Evolutionary conservation across 2,329 filamentous ascomycete genomes (phyloP).

Genomic region (Talaromyces amestolkiae): DNA sequence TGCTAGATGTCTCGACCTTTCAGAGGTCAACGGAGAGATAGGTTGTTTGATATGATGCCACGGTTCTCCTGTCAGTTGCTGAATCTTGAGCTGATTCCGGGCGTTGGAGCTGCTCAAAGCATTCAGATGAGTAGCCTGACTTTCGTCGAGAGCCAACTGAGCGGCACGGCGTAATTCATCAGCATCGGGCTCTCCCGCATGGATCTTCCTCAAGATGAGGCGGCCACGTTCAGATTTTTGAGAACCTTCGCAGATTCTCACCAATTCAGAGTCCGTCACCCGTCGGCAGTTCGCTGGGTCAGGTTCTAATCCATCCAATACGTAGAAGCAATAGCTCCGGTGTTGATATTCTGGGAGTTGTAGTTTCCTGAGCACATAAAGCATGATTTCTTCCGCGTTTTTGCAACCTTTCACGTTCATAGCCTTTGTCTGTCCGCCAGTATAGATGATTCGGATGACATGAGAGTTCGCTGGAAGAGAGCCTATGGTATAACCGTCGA

Average conservation of each 20-base stretch:
- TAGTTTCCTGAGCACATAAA: conserved; percentile 84
- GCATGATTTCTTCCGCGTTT: conserved; percentile 88
- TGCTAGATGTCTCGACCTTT: conserved; percentile 28
- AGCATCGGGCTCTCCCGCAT: conserved; percentile 81
- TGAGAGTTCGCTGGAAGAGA: conserved; percentile 81
- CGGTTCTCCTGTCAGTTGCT: conserved; percentile 83
- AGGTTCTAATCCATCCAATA: conserved; percentile 79
- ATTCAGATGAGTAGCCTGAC: conserved; percentile 67
- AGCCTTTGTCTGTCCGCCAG: conserved; percentile 85
- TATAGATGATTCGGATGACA: conserved; percentile 89
- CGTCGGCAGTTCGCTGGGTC: conserved; percentile 77
- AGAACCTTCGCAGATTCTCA: conserved; percentile 85
- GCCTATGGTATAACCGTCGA: conserved; percentile 83
- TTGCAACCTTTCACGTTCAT: conserved; percentile 90
- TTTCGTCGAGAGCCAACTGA: conserved; percentile 85
- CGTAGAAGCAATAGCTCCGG: conserved; percentile 95
- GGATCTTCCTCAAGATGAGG: conserved; percentile 88
- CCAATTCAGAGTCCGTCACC: conserved; percentile 80
- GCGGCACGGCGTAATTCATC: conserved; percentile 85
- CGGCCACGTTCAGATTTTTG: conserved; percentile 83
- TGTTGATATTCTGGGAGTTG: conserved; percentile 85
- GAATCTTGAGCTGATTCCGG: conserved; percentile 80
- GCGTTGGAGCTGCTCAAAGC: conserved; percentile 63
- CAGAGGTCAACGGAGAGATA: conserved; percentile 65
- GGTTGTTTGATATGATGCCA: conserved; percentile 84